Evolutionary conservation across 805 yeast species (phyloP).

Genomic region (Spathaspora passalidarum): DNA sequence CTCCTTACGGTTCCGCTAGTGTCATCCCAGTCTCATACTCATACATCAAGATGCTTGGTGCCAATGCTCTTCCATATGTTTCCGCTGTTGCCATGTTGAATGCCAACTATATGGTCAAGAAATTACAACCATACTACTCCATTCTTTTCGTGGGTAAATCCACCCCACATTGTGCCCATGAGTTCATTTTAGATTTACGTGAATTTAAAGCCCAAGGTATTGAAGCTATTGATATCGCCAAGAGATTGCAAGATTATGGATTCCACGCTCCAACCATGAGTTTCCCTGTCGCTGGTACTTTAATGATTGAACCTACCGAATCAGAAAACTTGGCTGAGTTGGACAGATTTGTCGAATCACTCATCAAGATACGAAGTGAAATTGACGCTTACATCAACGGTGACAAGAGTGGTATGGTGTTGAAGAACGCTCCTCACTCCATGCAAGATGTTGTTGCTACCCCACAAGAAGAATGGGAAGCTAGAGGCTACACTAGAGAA

Average conservation of each 20-base stretch:
- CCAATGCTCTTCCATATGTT: constrained; percentile 76
- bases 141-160: constrained; percentile 67
- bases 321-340: constrained; percentile 85
- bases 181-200: constrained; percentile 88
- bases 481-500: constrained; percentile 86
- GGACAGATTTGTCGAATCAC: constrained; percentile 85
- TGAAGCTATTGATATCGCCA: constrained; percentile 96
- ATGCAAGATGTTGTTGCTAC: constrained; percentile 70
- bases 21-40: constrained; percentile 92
- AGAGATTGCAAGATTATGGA: constrained; percentile 95
- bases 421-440: constrained; percentile 92
- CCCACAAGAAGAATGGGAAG: constrained; percentile 60
- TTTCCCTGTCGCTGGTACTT: constrained; percentile 96
- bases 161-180: constrained; percentile 84
- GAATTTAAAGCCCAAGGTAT: constrained; percentile 75
- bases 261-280: constrained; percentile 99
- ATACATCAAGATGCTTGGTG: constrained; percentile 93
- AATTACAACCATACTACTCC: constrained; percentile 65
- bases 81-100: constrained; percentile 88
- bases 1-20: constrained; percentile 94
- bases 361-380: constrained; percentile 80
- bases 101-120: constrained; percentile 92
- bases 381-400: constrained; percentile 70
- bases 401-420: constrained; percentile 60
- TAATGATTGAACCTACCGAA: constrained; percentile 98